phyloP scores from a whole-genome alignment of 140 eudicot genomes.

The Ambrosia hybrid region DNA sequence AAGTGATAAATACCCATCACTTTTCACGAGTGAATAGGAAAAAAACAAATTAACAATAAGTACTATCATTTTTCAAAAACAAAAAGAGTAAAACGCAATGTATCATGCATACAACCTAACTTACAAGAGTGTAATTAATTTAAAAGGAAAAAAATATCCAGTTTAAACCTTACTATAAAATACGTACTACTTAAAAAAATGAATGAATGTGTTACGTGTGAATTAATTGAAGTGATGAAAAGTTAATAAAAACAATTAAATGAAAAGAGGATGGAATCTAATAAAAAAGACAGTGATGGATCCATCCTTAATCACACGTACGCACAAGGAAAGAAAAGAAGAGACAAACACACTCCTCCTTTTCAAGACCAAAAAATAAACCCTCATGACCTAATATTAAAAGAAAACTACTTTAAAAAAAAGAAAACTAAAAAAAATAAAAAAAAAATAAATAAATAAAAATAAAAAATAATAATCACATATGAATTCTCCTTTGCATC shows the following conservation, averaged over 20 bases:
- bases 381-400: too few relatives aligned
- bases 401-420: too few relatives aligned
- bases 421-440: slow-evolving; percentile 60
- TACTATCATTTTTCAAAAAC: too few relatives aligned
- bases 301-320: slow-evolving; percentile 93
- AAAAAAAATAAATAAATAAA: too few relatives aligned
- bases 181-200: background rate
- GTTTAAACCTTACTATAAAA: background rate
- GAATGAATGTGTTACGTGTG: background rate
- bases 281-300: slow-evolving; percentile 63
- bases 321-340: slow-evolving; percentile 52
- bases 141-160: background rate
- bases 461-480: background rate
- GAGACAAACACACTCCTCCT: slow-evolving; percentile 64
- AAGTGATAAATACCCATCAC: too few relatives aligned
- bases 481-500: slow-evolving; percentile 17
- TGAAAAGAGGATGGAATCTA: slow-evolving; percentile 53
- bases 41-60: too few relatives aligned
- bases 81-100: too few relatives aligned
- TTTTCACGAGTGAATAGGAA: too few relatives aligned
- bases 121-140: background rate
- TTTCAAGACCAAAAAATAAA: slow-evolving; percentile 15
- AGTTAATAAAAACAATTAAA: slow-evolving; percentile 27
- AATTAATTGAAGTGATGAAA: slow-evolving; percentile 12
- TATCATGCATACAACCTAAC: too few relatives aligned